Evolutionary conservation across 108 stramenopile genomes (phyloP), one percentile per base, ranked within the genome.

Genomic region (Chaetoceros muelleri): DNA sequence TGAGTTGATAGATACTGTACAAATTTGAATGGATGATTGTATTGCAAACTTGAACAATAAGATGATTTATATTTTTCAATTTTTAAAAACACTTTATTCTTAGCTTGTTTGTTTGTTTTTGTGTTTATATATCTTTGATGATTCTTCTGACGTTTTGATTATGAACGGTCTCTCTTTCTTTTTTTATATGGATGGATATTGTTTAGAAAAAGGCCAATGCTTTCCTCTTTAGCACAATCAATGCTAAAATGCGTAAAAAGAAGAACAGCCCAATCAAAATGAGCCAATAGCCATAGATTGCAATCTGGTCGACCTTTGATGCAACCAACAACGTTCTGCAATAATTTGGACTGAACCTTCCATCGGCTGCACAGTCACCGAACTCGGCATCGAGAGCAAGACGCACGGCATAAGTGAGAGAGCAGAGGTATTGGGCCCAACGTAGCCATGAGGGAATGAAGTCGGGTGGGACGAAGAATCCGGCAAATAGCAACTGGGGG

Each of bases 371-470:
- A 55, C 69, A 74, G 48, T 75, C 70, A n/a, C 66, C 71, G 63
- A 91, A 91, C 49, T 87, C 83, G 3, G 29, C 69, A 10, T 71
- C 56, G 23, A 79, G 44, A 7, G 72, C 63, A 23, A 84, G 65
- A 5, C 74, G 64, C 1, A 75, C 58, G 2, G 69, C 70, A 30
- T 75, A 80, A n/a, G 74, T 80, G 30, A 93, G 46, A 1, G 83
- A 61, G 57, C 81, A 86, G 8, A 88, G 67, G 57, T 84, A 93
- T 53, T 76, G 80, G n/a, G 84, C 68, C 90, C 90, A 87, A n/a
- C 75, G 55, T 19, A 82, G 45, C 74, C 74, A 82, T 5, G 44
- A 27, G 24, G 74, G 67, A 52, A 81, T 79, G 23, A 79, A 55
- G 23, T 65, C 66, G 0, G 65, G 65, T 0, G 55, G 31, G 7